Evolutionary conservation across 2,329 filamentous ascomycete genomes (phyloP), one percentile per base, ranked within the genome.

Genomic region (Acrocalymma vagum): DNA sequence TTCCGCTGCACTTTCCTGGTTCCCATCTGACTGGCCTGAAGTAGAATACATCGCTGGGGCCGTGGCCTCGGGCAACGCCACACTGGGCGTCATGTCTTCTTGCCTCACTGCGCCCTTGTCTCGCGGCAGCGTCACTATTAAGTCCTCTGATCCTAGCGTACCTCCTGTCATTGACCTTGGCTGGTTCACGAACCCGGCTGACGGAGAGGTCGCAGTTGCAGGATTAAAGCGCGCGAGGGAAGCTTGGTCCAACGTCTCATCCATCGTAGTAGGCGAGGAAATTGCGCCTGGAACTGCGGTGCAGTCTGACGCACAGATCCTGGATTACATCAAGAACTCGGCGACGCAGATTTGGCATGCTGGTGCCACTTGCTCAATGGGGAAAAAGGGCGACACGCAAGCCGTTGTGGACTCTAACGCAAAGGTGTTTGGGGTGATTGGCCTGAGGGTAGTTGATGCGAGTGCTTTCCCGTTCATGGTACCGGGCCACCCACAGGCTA

Each of bases 61-160:
- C 1, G 39, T 73, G 3, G n/a, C 69, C 1, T 42, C 50, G 3
- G 51, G 51, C 3, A 63, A 53, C 2, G 54, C 58, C 2, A 51
- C 67, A n/a, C n/a, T n/a, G n/a, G n/a, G n/a, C 3, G 56, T 74
- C 11, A 58, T 62, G 13, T 69, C 74, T 21, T 60, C 63, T 26
- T 72, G 71, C 70, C 67, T 62, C 27, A 48, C 67, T 8, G 53
- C 67, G 1, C 65, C 72, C 0, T 40, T 67, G 2, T 70, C 63
- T 2, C 61, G 66, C 1, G 71, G 70, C 3, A 65, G 48, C 17
- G 55, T 74, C n/a, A 63, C 61, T 0, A 61, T 73, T 16, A 13
- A 40, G 1, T 62, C 51, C 7, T 34, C 57, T 10, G 51, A 65
- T 27, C 62, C 58, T 2, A 14, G 34, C 0, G 57, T 55, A 13